Percentiles rank a stretch among this genome's conserved stretches.
Evolutionary conservation across 2,329 filamentous ascomycete genomes (phyloP).

Genomic region (Epichloe coenophiala): DNA sequence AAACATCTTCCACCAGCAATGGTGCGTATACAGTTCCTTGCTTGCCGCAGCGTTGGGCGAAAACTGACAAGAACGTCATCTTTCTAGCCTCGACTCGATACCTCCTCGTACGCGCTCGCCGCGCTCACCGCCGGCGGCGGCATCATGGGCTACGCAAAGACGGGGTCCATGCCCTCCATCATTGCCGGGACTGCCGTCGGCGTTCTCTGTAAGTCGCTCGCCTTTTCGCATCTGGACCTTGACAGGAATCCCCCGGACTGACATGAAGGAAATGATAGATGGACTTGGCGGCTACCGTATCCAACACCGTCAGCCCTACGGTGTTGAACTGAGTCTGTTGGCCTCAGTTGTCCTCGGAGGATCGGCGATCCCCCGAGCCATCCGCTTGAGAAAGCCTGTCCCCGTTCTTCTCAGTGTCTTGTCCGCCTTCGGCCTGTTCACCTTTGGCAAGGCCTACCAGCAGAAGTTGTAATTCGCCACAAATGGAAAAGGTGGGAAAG

Average conservation of each 20-base stretch:
- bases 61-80: background rate
- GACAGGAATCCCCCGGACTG: background rate
- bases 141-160: constrained; percentile 72
- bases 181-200: constrained; percentile 77
- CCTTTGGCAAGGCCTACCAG: constrained; percentile 61
- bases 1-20: background rate
- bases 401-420: constrained; percentile 67
- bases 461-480: constrained; percentile 21
- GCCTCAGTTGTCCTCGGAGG: constrained; percentile 78
- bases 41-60: no score
- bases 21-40: background rate
- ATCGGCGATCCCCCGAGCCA: constrained; percentile 70
- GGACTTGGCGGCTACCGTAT: constrained; percentile 71
- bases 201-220: constrained; percentile 35
- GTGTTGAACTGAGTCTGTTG: constrained; percentile 76
- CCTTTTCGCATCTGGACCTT: background rate
- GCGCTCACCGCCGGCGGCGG: constrained; percentile 77
- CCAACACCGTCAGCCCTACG: constrained; percentile 61
- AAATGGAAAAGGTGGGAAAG: no score
- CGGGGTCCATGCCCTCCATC: constrained; percentile 75
- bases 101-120: constrained; percentile 65
- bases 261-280: constrained; percentile 31
- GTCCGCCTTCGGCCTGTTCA: constrained; percentile 63
- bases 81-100: constrained; percentile 18
- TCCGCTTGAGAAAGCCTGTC: constrained; percentile 73